Evolutionary conservation across 2,329 filamentous ascomycete genomes (phyloP).

Genomic region (Venturia carpophila): DNA sequence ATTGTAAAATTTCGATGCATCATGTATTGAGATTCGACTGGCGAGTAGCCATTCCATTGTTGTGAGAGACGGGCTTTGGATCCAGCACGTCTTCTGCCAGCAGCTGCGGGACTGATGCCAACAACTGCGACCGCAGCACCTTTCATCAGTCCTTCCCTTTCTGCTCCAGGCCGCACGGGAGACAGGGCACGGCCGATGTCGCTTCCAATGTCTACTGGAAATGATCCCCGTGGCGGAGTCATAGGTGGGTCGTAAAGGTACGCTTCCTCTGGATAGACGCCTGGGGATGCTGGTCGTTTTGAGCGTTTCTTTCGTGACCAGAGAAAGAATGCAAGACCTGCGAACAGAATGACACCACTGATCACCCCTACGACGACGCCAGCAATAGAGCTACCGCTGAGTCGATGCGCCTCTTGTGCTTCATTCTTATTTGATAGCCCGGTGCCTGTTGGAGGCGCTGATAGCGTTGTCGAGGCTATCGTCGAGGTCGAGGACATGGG

Average conservation of each 20-base stretch:
- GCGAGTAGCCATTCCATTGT: slow-evolving; percentile 8
- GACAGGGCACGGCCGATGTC: not conserved
- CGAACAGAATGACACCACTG: slow-evolving; percentile 8
- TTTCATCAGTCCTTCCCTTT: slow-evolving; percentile 7
- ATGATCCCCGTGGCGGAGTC: slow-evolving; percentile 8
- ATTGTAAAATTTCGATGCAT: not conserved
- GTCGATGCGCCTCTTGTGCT: not conserved
- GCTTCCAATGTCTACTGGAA: not conserved
- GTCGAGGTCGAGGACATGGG: slow-evolving; percentile 1
- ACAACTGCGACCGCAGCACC: not conserved
- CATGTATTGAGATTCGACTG: slow-evolving; percentile 5
- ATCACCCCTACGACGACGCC: slow-evolving; percentile 8
- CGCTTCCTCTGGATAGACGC: slow-evolving; percentile 19
- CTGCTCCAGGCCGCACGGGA: not conserved
- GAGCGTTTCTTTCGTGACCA: not conserved
- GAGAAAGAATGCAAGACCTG: not conserved
- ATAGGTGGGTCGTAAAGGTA: slow-evolving; percentile 20
- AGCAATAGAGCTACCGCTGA: slow-evolving; percentile 7
- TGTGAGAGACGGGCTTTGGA: not conserved
- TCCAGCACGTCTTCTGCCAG: not conserved
- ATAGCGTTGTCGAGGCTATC: not conserved
- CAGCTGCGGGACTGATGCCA: not conserved
- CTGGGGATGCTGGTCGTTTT: not conserved
- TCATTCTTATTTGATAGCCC: not conserved
- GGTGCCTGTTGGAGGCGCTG: slow-evolving; percentile 5